Evolutionary conservation across 192 early-diverging fungal species (phyloP).

Genomic region (Coemansia sp.): DNA sequence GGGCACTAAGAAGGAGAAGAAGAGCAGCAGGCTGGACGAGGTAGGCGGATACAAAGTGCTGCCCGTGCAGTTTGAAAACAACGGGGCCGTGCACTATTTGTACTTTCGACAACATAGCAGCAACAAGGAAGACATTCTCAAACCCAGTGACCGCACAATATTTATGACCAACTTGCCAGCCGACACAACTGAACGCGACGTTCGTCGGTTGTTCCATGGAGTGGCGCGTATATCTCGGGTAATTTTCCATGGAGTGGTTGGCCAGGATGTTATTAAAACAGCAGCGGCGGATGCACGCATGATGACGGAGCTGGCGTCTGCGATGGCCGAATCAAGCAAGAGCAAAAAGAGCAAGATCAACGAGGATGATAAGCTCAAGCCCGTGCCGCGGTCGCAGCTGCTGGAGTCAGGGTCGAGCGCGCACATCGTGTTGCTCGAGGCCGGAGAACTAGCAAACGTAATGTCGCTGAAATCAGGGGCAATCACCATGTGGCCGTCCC

Average conservation of each 20-base stretch:
- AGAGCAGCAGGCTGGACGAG: constrained; percentile 40
- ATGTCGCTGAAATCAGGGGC: constrained; percentile 60
- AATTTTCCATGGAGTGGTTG: constrained; percentile 55
- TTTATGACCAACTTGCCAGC: constrained; percentile 70
- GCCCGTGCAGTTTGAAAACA: constrained; percentile 48
- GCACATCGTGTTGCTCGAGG: constrained; percentile 69
- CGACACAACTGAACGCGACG: constrained; percentile 65
- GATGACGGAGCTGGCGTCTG: constrained; percentile 41
- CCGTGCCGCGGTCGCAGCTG: constrained; percentile 42
- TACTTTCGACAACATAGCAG: constrained; percentile 60
- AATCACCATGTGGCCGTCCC: constrained; percentile 46
- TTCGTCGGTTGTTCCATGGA: constrained; percentile 63
- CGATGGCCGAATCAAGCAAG: constrained; percentile 28
- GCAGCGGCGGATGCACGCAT: constrained; percentile 25
- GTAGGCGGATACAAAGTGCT: constrained; percentile 59
- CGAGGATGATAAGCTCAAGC: constrained; percentile 17
- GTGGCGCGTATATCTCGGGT: constrained; percentile 56
- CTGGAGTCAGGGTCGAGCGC: constrained; percentile 60
- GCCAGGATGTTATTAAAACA: constrained; percentile 27
- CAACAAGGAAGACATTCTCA: constrained; percentile 41
- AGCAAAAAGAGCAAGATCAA: constrained; percentile 18
- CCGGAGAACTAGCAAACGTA: constrained; percentile 61
- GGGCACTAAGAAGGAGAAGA: constrained; percentile 23
- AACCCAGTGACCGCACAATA: constrained; percentile 63
- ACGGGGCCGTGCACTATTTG: constrained; percentile 47